Percentiles rank a stretch among this genome's conserved stretches.
These are phyloP conservation scores for Lactarius evosmus DNA, from an alignment of 768 basidiomycete genomes.

Conservation along the genomic window DNA sequence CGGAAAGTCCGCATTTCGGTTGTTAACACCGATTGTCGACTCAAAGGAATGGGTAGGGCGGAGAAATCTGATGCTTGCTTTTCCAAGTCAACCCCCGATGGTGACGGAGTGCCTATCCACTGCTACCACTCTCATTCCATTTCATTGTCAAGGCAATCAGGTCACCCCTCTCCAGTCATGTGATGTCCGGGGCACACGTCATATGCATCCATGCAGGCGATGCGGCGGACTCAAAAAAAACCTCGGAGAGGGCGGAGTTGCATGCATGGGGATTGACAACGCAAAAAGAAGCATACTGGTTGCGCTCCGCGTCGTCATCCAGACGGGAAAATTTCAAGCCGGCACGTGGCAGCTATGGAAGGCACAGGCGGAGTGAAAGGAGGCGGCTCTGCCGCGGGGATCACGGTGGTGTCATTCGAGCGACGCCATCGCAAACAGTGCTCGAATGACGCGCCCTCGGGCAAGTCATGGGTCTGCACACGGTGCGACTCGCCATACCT, in stretches of 20 bases:
- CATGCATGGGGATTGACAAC: slow-evolving; percentile 15
- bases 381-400: slow-evolving; percentile 11
- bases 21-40: background rate
- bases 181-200: background rate
- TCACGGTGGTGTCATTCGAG: background rate
- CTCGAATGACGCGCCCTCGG: too few species aligned
- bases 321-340: background rate
- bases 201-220: background rate
- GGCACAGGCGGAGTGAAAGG: slow-evolving; percentile 4
- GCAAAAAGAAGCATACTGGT: background rate
- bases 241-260: slow-evolving; percentile 16
- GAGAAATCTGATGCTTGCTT: background rate
- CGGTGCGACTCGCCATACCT: background rate
- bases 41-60: background rate
- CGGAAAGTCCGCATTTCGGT: background rate
- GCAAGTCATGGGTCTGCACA: background rate
- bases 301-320: slow-evolving; percentile 1
- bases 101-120: background rate
- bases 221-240: slow-evolving; percentile 1
- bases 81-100: background rate
- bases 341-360: background rate
- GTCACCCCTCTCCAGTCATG: background rate
- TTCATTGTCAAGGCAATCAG: slow-evolving; percentile 14
- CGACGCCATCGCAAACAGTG: background rate
- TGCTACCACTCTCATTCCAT: background rate